Evolutionary conservation across 306 rosid genomes (phyloP).

Genomic region (Vigna unguiculata): DNA sequence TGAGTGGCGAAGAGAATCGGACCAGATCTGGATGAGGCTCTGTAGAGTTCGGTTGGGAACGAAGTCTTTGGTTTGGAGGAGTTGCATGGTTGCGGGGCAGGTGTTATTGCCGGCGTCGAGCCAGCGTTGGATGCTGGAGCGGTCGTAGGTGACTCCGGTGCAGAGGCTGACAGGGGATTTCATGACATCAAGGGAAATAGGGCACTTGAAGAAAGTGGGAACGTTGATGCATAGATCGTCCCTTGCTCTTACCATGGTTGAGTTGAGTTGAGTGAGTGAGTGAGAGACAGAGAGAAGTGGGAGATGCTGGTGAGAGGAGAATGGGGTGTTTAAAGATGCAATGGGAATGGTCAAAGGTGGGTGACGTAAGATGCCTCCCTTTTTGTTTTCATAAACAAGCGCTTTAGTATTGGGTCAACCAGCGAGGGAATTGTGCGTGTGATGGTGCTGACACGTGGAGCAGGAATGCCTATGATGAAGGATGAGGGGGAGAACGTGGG

Average conservation of each 20-base stretch:
- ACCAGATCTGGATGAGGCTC: slow-evolving; percentile 91
- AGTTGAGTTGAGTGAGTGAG: background rate
- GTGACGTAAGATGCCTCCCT: slow-evolving; percentile 60
- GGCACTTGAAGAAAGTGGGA: slow-evolving; percentile 77
- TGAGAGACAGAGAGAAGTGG: background rate
- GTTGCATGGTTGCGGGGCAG: slow-evolving; percentile 97
- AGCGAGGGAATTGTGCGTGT: background rate
- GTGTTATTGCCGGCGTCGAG: slow-evolving; percentile 91
- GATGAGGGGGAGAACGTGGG: slow-evolving; percentile 66
- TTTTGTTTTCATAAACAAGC: background rate
- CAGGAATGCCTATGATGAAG: slow-evolving; percentile 44
- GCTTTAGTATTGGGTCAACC: too few species aligned
- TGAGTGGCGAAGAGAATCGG: slow-evolving; percentile 61
- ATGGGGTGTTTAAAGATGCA: slow-evolving; percentile 56
- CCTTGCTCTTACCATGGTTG: slow-evolving; percentile 53
- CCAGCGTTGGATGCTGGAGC: slow-evolving; percentile 94
- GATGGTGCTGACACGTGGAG: slow-evolving; percentile 57
- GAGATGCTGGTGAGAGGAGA: slow-evolving; percentile 45
- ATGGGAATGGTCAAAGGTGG: slow-evolving; percentile 66
- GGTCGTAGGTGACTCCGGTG: slow-evolving; percentile 91
- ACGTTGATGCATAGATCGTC: slow-evolving; percentile 68
- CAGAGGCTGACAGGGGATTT: slow-evolving; percentile 87
- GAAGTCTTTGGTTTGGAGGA: slow-evolving; percentile 73
- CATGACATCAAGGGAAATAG: slow-evolving; percentile 84
- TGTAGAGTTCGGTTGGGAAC: slow-evolving; percentile 84